Evolutionary conservation across 2,329 filamentous ascomycete species (phyloP), one percentile per base, ranked within the genome.

Genomic region (Fusarium sulawesiense): DNA sequence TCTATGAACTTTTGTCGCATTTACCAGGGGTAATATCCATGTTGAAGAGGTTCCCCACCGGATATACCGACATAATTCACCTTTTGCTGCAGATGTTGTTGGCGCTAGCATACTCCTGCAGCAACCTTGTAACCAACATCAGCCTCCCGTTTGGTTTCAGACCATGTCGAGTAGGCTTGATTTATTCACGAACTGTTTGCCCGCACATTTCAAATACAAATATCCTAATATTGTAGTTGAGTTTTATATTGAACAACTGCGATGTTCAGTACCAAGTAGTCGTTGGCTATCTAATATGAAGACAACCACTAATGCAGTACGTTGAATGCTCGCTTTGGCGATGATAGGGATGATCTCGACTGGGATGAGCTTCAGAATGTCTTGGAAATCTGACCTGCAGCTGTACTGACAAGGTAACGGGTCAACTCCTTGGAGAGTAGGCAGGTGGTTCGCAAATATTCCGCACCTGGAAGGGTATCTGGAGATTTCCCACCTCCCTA

Each of bases 11-110:
- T 41, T 25, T 34, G n/a, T 14, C 20, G 21, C n/a, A 48, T 29
- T n/a, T 29, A 18, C 32, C 13, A 48, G 27, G n/a, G 20, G 21
- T 47, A 14, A 16, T 13, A 23, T 29, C 44, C 20, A 23, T 42
- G 45, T 64, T 45, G 25, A 55, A 45, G 21, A 42, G 18, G 7
- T 37, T 16, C 12, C 25, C 12, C 29, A 37, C 25, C 27, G 54
- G 29, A 21, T 34, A 42, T 53, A 27, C 23, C 23, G 16, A 20
- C 27, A 44, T 27, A 34, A 40, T 23, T 29, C 21, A 25, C 6
- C 34, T 27, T 16, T 29, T 21, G 44, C 30, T 58, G 49, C 48
- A 70, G 56, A 70, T 70, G 46, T 44, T 70, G 66, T 70, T 70
- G 66, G 67, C 62, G 57, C 67, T 64, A 64, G 41, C 21, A 40